Base-by-base conservation (phyloP, 1,139 yeast genomes). In the Blastobotrys proliferans region DNA sequence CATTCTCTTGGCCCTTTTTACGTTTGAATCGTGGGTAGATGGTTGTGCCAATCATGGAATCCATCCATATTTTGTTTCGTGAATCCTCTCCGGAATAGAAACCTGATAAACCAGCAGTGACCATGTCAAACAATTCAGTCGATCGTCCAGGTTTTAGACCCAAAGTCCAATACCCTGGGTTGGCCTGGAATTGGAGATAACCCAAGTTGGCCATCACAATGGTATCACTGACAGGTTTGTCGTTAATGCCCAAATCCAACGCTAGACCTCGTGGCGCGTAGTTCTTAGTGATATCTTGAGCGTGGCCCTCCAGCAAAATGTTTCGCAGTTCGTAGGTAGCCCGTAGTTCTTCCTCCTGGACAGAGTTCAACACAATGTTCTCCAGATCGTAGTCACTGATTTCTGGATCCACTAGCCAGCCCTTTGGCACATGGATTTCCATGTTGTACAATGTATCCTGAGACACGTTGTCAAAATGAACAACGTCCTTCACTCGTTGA, bases 141-240 rank as follows among this genome's bases (percentile, higher is more conserved):
- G 77, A 68, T 13, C 62, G 58, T 0, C 77, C 75, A 1, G 63
- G 58, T 47, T 73, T 71, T 8, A 78, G 57, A 3, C 60, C 55
- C 14, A 86, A 57, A 1, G 64, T 59, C 81, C 85, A 83, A 2
- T 70, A 43, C 0, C 95, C 95, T 0, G 92, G 92, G 37, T 67
- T 69, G 0, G 82, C 79, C 49, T 76, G 76, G 37, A 87, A 65
- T 61, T 87, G 95, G 48, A 83, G 71, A 61, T 87, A 87, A 0
- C 95, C 95, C 42, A 79, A 63, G 43, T 80, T 77, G 0, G 83
- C 73, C 90, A 86, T 80, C 2, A 85, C 78, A 35, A 66, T 68
- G 0, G 95, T 83, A 51, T 83, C 87, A 0, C 72, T 66, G 2
- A 55, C 33, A 0, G 54, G 45, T 3, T 47, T 45, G 11, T 40